A percentile compares a stretch with the other conserved stretches of the same genome.
These are phyloP conservation scores for Venturia oleaginea DNA, from an alignment of 2,329 filamentous ascomycete species.

Conservation along the genomic window DNA sequence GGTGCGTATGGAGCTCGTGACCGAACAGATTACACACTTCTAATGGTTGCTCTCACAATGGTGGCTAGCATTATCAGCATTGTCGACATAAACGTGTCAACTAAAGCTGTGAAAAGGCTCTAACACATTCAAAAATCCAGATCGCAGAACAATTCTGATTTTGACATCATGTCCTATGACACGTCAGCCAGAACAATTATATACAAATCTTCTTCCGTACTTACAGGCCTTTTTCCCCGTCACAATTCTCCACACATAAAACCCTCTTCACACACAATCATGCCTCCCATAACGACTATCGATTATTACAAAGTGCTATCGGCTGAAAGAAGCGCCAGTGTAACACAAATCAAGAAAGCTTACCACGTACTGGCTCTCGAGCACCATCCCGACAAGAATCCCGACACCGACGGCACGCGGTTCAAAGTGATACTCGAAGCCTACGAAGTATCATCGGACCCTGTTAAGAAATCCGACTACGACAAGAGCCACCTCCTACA, in stretches of 20 bases:
- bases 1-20: too few species aligned
- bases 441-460: neutral
- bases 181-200: neutral
- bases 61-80: neutral
- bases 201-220: neutral
- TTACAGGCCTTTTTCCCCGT: neutral
- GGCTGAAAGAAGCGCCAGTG: neutral
- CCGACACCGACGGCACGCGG: neutral
- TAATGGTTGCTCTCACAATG: too few species aligned
- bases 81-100: neutral
- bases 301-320: neutral
- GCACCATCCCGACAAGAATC: conserved; percentile 6
- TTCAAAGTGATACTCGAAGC: neutral
- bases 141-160: neutral
- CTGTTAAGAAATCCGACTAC: neutral
- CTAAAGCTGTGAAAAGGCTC: neutral
- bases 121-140: neutral
- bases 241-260: neutral
- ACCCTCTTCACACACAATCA: neutral
- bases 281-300: neutral
- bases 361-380: neutral
- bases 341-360: conserved; percentile 1
- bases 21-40: too few species aligned
- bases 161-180: neutral
- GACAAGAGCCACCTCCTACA: neutral